phyloP scores from a whole-genome alignment of 1,284 basidiomycete genomes.

The Rhodotorula sp. region DNA sequence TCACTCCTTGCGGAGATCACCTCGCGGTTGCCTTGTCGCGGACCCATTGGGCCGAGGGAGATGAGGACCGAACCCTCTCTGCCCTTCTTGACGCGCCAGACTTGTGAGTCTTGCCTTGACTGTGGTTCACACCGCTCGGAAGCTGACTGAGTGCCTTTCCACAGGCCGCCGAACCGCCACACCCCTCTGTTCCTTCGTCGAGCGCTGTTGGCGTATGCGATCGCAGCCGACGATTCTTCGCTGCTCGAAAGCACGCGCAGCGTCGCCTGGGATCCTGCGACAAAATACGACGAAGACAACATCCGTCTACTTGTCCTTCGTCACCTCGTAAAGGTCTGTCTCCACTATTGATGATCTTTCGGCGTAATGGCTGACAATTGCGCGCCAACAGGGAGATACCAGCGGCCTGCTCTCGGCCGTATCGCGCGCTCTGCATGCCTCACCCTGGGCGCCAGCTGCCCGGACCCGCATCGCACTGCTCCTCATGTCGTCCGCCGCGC shows the following conservation, averaged over 20 bases:
- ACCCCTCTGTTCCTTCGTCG: slow-evolving; percentile 36
- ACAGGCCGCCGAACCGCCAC: slow-evolving; percentile 1
- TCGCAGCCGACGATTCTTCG: slow-evolving; percentile 21
- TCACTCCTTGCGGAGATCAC: slow-evolving; percentile 10
- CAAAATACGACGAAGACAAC: slow-evolving; percentile 29
- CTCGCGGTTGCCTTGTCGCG: slow-evolving; percentile 14
- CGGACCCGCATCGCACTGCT: slow-evolving; percentile 25
- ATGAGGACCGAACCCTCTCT: slow-evolving; percentile 24
- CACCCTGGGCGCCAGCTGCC: slow-evolving; percentile 25
- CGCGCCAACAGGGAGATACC: slow-evolving; percentile 4
- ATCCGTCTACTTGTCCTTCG: slow-evolving; percentile 11
- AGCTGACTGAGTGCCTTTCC: not conserved
- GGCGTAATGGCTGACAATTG: not conserved
- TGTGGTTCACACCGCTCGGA: not conserved
- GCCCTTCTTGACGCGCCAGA: slow-evolving; percentile 33
- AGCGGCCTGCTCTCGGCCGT: slow-evolving; percentile 16
- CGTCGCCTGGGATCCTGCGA: slow-evolving; percentile 3
- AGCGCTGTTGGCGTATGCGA: slow-evolving; percentile 27
- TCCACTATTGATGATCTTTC: not conserved
- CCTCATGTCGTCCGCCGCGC: slow-evolving; percentile 3
- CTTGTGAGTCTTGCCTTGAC: slow-evolving; percentile 11
- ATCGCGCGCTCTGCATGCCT: slow-evolving; percentile 30
- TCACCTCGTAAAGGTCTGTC: slow-evolving; percentile 22
- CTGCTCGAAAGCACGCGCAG: slow-evolving; percentile 11
- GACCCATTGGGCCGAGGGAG: slow-evolving; percentile 25